These are phyloP conservation scores for Candida sanyaensis DNA, from an alignment of 1,139 yeast genomes.

Conservation along the genomic window DNA sequence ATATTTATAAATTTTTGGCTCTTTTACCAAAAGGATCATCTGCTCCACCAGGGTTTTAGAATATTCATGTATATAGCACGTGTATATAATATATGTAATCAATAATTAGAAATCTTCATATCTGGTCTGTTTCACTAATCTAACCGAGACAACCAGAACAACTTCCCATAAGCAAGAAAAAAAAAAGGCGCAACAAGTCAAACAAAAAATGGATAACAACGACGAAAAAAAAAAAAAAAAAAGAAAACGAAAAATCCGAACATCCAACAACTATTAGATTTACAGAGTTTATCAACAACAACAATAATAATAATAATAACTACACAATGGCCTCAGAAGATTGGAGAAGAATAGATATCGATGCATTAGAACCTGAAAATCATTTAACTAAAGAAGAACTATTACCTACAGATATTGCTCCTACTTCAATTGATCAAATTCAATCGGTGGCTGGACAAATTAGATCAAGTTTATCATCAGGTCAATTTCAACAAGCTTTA, in stretches of 20 bases:
- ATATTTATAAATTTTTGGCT: conserved; percentile 71
- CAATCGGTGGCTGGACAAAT: conserved; percentile 57
- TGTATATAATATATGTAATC: background rate
- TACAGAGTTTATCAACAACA: background rate
- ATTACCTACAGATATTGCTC: conserved; percentile 54
- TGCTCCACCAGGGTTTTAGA: conserved; percentile 39
- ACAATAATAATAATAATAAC: background rate
- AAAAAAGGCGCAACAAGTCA: background rate
- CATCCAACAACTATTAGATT: background rate
- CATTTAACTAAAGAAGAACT: conserved; percentile 66
- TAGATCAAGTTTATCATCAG: conserved; percentile 67
- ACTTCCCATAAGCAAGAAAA: background rate
- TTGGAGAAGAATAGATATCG: conserved; percentile 88
- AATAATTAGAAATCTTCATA: no score
- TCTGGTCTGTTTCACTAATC: no score
- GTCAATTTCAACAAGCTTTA: conserved; percentile 71
- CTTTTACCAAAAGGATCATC: conserved; percentile 51
- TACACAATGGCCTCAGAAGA: conserved; percentile 25
- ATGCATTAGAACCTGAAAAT: conserved; percentile 83
- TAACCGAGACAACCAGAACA: no score
- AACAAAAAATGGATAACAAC: background rate
- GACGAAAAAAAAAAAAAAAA: background rate
- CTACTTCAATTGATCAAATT: conserved; percentile 50
- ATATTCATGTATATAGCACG: background rate
- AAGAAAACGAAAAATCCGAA: background rate